Evolutionary conservation across 192 early-diverging fungal genomes (phyloP).

Genomic region (Geranomyces michiganensis): DNA sequence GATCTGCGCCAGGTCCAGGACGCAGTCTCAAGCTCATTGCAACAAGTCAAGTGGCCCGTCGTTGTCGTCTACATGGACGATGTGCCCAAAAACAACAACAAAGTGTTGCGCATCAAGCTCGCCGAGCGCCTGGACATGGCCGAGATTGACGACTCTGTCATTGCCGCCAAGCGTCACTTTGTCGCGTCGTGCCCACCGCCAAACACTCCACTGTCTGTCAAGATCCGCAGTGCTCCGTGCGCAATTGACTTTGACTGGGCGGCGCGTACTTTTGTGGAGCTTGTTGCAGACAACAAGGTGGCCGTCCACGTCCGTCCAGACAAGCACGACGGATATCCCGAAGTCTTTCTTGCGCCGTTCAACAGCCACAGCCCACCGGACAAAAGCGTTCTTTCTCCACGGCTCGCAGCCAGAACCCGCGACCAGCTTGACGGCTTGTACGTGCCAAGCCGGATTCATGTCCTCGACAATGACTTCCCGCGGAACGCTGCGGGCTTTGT

Average conservation of each 20-base stretch:
- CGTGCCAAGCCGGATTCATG: not conserved
- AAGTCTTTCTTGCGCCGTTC: not conserved
- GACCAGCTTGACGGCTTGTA: slow-evolving; percentile 2
- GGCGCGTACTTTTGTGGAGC: not conserved
- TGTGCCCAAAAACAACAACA: slow-evolving; percentile 50
- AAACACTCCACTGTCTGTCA: slow-evolving; percentile 31
- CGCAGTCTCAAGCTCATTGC: slow-evolving; percentile 38
- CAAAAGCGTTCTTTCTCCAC: not conserved
- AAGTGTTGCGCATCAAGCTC: slow-evolving; percentile 47
- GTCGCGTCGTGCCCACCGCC: slow-evolving; percentile 39
- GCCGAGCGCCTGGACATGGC: slow-evolving; percentile 41
- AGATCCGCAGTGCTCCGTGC: slow-evolving; percentile 22
- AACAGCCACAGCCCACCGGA: not conserved
- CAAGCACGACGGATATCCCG: slow-evolving; percentile 5
- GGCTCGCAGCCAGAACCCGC: not conserved
- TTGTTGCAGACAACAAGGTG: not conserved
- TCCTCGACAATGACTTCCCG: not conserved
- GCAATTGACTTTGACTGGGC: not conserved
- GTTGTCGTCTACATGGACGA: slow-evolving; percentile 49
- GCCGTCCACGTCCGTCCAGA: slow-evolving; percentile 1
- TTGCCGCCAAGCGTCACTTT: slow-evolving; percentile 30
- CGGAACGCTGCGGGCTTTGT: not conserved
- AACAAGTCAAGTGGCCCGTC: slow-evolving; percentile 48
- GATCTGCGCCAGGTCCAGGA: slow-evolving; percentile 28
- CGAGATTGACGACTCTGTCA: slow-evolving; percentile 37